These are phyloP conservation scores for Cladophialophora chaetospira DNA, from an alignment of 2,329 filamentous ascomycete genomes.

Conservation along the genomic window DNA sequence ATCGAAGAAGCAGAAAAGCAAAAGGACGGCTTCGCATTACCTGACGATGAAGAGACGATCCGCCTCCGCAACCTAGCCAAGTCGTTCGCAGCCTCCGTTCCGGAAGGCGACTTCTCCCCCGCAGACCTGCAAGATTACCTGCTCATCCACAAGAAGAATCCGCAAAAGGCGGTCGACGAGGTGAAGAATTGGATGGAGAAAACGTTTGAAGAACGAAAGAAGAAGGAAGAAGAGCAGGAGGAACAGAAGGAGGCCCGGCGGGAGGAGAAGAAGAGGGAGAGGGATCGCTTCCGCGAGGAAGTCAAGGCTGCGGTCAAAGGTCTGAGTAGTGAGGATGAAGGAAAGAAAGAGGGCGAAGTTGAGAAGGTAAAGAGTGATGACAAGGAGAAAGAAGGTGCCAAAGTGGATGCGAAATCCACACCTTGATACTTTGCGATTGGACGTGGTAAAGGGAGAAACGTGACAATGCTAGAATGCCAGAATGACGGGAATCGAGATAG, in stretches of 20 bases:
- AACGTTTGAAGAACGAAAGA: slow-evolving; percentile 21
- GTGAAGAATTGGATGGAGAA: slow-evolving; percentile 45
- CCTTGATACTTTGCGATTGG: too few species aligned
- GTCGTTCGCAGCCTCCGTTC: slow-evolving; percentile 49
- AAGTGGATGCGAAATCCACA: too few species aligned
- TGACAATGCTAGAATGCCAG: too few species aligned
- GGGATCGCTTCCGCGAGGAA: slow-evolving; percentile 16
- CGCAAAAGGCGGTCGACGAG: slow-evolving; percentile 47
- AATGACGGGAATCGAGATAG: too few species aligned
- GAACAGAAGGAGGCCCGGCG: slow-evolving; percentile 21
- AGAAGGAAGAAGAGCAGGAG: slow-evolving; percentile 30
- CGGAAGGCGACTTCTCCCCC: slow-evolving; percentile 52
- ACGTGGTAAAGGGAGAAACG: too few species aligned
- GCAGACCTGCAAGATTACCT: slow-evolving; percentile 58
- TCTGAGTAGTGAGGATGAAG: slow-evolving; percentile 5
- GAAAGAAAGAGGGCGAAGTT: neutral
- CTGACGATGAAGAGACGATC: neutral
- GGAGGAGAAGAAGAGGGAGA: slow-evolving; percentile 17
- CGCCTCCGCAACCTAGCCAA: slow-evolving; percentile 44
- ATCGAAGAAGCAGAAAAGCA: neutral
- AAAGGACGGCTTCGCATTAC: neutral
- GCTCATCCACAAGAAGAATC: slow-evolving; percentile 53
- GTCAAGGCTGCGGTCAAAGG: slow-evolving; percentile 23
- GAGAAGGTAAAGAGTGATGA: neutral
- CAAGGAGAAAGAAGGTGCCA: neutral